Evolutionary conservation across 257 asterid species (phyloP).

Genomic region (Lavandula angustifolia): DNA sequence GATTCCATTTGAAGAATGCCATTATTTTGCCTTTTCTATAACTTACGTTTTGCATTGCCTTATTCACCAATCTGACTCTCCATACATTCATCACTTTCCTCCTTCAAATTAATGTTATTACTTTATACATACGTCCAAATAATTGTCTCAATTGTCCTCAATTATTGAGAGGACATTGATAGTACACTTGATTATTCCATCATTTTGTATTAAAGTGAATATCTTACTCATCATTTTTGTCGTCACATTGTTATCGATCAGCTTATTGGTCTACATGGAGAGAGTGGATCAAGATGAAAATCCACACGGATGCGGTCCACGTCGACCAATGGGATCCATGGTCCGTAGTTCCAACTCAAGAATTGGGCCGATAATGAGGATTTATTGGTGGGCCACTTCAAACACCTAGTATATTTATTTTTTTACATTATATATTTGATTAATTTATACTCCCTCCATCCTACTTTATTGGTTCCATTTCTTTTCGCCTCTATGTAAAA

Average conservation of each 20-base stretch:
- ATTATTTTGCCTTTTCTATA: slow-evolving; percentile 9
- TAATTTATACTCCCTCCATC: too few species aligned
- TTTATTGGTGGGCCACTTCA: too few species aligned
- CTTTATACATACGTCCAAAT: not conserved
- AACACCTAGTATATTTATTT: too few species aligned
- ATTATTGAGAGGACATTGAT: slow-evolving; percentile 31
- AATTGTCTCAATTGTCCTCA: not conserved
- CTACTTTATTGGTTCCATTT: too few species aligned
- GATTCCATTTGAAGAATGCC: slow-evolving; percentile 28
- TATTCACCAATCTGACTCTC: not conserved
- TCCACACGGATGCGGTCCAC: too few species aligned
- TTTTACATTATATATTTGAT: too few species aligned
- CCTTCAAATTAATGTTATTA: not conserved
- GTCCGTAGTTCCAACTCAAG: too few species aligned
- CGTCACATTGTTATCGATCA: not conserved
- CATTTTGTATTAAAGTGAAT: not conserved
- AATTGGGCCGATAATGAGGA: too few species aligned
- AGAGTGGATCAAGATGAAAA: too few species aligned
- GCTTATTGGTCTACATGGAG: too few species aligned
- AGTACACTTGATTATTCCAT: slow-evolving; percentile 14
- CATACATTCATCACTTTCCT: not conserved
- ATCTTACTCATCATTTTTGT: slow-evolving; percentile 4
- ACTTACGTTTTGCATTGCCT: slow-evolving; percentile 17
- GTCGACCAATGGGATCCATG: too few species aligned
- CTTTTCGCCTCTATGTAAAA: too few species aligned